Evolutionary conservation across 345 rosid species (phyloP).

Genomic region (rapeseed (Brassica napus)): DNA sequence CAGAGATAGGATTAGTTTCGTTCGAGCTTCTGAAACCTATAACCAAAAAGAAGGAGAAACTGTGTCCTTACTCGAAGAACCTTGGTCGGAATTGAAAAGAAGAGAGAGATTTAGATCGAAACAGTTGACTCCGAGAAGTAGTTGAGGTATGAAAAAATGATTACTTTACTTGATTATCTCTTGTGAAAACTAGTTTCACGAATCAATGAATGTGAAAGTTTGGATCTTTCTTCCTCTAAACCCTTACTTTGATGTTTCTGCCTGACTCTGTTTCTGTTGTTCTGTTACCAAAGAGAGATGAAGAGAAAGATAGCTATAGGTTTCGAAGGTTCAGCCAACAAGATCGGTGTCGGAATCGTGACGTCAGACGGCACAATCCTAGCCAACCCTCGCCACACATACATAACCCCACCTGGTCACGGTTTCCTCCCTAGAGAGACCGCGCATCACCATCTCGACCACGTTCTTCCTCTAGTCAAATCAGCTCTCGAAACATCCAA

Average conservation of each 20-base stretch:
- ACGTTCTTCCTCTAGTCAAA: constrained; percentile 76
- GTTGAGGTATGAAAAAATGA: not conserved
- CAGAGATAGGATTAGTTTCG: not conserved
- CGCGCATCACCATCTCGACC: constrained; percentile 86
- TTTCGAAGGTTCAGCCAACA: constrained; percentile 95
- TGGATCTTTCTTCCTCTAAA: not conserved
- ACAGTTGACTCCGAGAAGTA: too few species aligned
- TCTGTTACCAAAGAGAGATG: constrained; percentile 37
- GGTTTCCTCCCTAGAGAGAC: constrained; percentile 97
- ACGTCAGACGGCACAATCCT: constrained; percentile 75
- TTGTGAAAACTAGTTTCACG: not conserved
- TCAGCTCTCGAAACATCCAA: constrained; percentile 66
- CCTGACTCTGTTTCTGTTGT: not conserved
- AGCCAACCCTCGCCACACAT: constrained; percentile 94
- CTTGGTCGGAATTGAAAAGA: not conserved
- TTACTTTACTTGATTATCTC: not conserved
- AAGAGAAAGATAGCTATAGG: constrained; percentile 81
- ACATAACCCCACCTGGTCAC: constrained; percentile 94
- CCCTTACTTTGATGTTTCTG: not conserved
- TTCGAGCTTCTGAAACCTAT: not conserved
- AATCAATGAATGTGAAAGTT: not conserved
- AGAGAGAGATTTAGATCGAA: too few species aligned
- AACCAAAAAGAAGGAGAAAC: not conserved
- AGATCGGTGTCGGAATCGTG: constrained; percentile 88
- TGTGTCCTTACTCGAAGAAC: not conserved